phyloP scores from a whole-genome alignment of 768 basidiomycete species.

The Mycena belliarum region DNA sequence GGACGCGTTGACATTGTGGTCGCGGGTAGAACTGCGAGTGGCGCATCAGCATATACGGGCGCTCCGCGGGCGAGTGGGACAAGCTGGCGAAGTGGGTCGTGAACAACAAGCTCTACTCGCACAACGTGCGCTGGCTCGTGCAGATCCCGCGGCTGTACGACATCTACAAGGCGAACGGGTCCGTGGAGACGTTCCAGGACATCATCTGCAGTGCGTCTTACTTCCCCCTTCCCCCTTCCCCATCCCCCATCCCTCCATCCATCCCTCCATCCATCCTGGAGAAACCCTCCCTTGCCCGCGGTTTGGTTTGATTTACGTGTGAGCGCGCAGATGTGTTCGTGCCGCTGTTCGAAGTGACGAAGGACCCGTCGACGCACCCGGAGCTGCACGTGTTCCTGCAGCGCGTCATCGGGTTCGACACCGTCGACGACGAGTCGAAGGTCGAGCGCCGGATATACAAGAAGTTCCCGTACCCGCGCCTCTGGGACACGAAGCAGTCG shows the following conservation, averaged over 20 bases:
- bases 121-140: constrained; percentile 97
- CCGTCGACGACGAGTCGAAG: constrained; percentile 98
- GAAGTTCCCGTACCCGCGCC: constrained; percentile 88
- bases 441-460: constrained; percentile 86
- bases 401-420: constrained; percentile 94
- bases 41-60: constrained; percentile 94
- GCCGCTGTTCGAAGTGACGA: constrained; percentile 95
- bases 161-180: constrained; percentile 88
- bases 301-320: background rate
- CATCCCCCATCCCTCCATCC: too few relatives aligned
- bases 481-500: constrained; percentile 88
- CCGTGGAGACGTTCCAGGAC: constrained; percentile 85
- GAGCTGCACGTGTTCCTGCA: constrained; percentile 95
- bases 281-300: too few relatives aligned
- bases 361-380: constrained; percentile 85
- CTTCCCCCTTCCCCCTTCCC: too few relatives aligned
- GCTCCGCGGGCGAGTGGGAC: constrained; percentile 88
- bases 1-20: too few relatives aligned
- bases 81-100: constrained; percentile 97
- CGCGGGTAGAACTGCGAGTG: constrained; percentile 86
- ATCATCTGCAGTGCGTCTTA: constrained; percentile 79
- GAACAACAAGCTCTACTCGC: constrained; percentile 88
- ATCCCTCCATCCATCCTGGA: too few relatives aligned
- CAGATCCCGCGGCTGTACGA: constrained; percentile 95
- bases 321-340: constrained; percentile 75